Evolutionary conservation across 2,329 filamentous ascomycete species (phyloP).

Genomic region (Ophiostoma perfectum): DNA sequence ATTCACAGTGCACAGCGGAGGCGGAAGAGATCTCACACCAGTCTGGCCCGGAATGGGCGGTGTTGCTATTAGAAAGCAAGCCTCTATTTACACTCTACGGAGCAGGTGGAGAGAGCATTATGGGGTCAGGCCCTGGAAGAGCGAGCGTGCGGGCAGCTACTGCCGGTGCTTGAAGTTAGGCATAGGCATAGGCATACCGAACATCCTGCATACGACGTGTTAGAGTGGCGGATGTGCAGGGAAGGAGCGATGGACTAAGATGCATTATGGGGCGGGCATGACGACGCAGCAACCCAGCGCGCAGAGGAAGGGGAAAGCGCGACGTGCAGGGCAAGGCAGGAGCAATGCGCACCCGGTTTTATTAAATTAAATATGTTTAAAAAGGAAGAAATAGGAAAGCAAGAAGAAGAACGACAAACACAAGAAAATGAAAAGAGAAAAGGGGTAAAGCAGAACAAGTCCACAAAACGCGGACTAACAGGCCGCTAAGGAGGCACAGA

Average conservation of each 20-base stretch:
- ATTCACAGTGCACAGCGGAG: no score
- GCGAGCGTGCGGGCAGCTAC: no score
- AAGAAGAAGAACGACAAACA: not conserved
- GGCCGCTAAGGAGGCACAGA: slow-evolving; percentile 18
- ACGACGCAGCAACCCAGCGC: not conserved
- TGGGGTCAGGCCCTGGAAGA: no score
- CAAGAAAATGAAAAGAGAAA: slow-evolving; percentile 14
- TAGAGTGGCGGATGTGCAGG: not conserved
- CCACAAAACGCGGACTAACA: slow-evolving; percentile 17
- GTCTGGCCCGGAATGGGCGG: no score
- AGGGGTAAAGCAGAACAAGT: slow-evolving; percentile 15
- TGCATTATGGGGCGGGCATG: slow-evolving; percentile 1
- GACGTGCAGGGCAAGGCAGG: not conserved
- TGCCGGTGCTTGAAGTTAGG: no score
- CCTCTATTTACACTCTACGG: no score
- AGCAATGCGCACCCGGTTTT: not conserved
- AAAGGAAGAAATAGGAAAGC: not conserved
- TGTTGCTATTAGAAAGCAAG: no score
- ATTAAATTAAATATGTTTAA: not conserved
- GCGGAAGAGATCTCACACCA: no score
- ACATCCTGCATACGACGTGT: no score
- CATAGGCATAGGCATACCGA: no score
- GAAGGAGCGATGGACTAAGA: slow-evolving; percentile 1
- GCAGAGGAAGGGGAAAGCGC: not conserved
- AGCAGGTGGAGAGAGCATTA: no score